These are phyloP conservation scores for Phanerochaete carnosa DNA, from an alignment of 768 basidiomycete genomes.

Conservation along the genomic window DNA sequence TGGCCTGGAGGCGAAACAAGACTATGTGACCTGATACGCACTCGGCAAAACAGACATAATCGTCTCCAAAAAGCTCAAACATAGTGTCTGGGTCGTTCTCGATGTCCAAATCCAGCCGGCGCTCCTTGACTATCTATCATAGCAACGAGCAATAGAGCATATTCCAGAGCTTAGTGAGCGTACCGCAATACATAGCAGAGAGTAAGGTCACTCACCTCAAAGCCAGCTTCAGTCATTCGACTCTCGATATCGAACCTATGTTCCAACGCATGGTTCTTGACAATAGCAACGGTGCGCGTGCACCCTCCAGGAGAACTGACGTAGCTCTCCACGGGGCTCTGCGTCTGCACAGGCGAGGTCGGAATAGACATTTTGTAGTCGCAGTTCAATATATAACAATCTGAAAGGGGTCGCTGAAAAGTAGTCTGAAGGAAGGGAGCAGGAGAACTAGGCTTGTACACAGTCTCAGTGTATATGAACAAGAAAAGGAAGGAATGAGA, in stretches of 20 bases:
- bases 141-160: not conserved
- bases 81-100: slow-evolving; percentile 79
- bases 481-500: not conserved
- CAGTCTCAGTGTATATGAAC: not conserved
- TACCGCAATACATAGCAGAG: slow-evolving; percentile 13
- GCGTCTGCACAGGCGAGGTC: not conserved
- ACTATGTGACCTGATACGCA: slow-evolving; percentile 37
- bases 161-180: slow-evolving; percentile 5
- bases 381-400: not conserved
- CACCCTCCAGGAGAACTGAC: not conserved
- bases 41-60: slow-evolving; percentile 73
- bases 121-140: slow-evolving; percentile 79
- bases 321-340: not conserved
- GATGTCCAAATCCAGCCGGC: slow-evolving; percentile 86
- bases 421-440: not conserved
- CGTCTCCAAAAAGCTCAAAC: slow-evolving; percentile 77
- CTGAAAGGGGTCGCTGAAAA: not conserved
- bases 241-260: slow-evolving; percentile 80
- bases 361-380: not conserved
- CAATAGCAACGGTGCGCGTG: slow-evolving; percentile 78
- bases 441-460: not conserved
- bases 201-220: slow-evolving; percentile 56
- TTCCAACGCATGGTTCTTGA: slow-evolving; percentile 73
- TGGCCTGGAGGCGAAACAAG: not conserved
- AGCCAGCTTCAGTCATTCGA: slow-evolving; percentile 74